Conservation (phyloP, 352 stramenopile genomes). For the Pythium myriotylum region DNA sequence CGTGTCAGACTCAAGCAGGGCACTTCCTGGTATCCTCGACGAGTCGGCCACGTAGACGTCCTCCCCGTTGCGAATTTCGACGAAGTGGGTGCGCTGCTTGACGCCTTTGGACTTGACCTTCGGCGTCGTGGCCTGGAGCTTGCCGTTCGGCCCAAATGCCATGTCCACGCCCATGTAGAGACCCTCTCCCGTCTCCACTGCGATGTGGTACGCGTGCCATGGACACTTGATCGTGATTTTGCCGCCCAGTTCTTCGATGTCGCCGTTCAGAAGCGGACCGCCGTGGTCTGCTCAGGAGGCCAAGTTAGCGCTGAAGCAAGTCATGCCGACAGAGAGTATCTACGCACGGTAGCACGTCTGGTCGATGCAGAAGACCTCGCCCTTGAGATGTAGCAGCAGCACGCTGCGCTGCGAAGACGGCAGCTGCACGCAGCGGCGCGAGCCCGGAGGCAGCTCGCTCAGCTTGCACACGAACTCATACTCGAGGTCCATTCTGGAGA, state of each 20-base stretch:
- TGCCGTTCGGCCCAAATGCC: conserved; percentile 48
- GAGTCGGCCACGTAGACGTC: conserved; percentile 83
- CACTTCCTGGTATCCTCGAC: conserved; percentile 52
- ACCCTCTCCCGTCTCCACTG: conserved; percentile 75
- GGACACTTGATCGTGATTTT: conserved; percentile 83
- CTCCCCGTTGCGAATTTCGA: conserved; percentile 66
- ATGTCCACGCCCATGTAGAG: conserved; percentile 87
- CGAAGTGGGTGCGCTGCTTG: conserved; percentile 84
- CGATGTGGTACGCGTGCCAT: conserved; percentile 88
- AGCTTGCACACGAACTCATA: conserved; percentile 76
- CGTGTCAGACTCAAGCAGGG: conserved; percentile 63
- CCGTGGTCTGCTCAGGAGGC: conserved; percentile 62
- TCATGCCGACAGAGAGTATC: not conserved
- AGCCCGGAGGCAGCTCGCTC: conserved; percentile 53
- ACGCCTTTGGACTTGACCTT: conserved; percentile 82
- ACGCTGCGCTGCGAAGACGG: conserved; percentile 70
- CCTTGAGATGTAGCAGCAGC: conserved; percentile 64
- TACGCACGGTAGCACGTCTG: conserved; percentile 83
- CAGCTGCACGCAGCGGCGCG: conserved; percentile 58
- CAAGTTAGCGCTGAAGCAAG: not conserved
- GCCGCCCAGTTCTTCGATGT: conserved; percentile 84
- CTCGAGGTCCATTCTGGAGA: conserved; percentile 28
- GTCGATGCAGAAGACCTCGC: conserved; percentile 83
- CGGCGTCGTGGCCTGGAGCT: conserved; percentile 51
- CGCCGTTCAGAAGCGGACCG: conserved; percentile 72